These are phyloP conservation scores for Aspergillus uvarum DNA, from an alignment of 2,329 filamentous ascomycete genomes.

Conservation along the genomic window DNA sequence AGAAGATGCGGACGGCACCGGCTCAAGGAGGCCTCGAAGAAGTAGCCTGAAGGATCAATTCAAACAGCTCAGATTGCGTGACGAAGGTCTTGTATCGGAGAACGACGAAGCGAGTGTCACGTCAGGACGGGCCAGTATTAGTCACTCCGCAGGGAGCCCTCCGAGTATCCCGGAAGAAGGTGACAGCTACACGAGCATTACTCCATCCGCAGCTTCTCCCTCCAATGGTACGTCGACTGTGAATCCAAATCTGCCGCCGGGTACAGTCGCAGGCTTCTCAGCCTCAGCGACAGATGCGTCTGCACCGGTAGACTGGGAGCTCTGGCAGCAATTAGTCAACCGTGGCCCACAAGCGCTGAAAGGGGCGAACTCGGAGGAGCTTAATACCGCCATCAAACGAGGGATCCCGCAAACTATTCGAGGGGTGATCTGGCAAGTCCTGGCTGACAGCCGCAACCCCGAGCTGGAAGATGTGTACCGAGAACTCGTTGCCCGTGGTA, in stretches of 20 bases:
- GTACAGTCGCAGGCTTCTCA: slow-evolving; percentile 79
- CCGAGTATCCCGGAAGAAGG: slow-evolving; percentile 51
- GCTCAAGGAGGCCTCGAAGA: slow-evolving; percentile 50
- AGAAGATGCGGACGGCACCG: slow-evolving; percentile 54
- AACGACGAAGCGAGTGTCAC: slow-evolving; percentile 56
- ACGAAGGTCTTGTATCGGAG: slow-evolving; percentile 63
- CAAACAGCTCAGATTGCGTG: slow-evolving; percentile 71
- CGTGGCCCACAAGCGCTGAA: slow-evolving; percentile 88
- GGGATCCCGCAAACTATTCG: slow-evolving; percentile 94
- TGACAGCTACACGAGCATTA: slow-evolving; percentile 38
- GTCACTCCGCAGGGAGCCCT: slow-evolving; percentile 49
- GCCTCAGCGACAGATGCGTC: slow-evolving; percentile 64
- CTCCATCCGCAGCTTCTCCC: slow-evolving; percentile 31
- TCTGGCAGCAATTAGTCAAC: slow-evolving; percentile 96
- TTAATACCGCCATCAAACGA: slow-evolving; percentile 85
- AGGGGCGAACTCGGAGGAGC: slow-evolving; percentile 80
- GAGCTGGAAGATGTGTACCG: slow-evolving; percentile 84
- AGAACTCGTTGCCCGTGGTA: slow-evolving; percentile 75
- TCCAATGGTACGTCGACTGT: slow-evolving; percentile 61
- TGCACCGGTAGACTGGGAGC: slow-evolving; percentile 90
- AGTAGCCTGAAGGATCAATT: slow-evolving; percentile 76
- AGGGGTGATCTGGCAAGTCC: slow-evolving; percentile 97
- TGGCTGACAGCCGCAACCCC: slow-evolving; percentile 92
- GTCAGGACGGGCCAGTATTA: slow-evolving; percentile 44
- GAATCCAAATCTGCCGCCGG: slow-evolving; percentile 72